Conservation (phyloP, 1,139 yeast genomes). For the Magnusiomyces tetraspermus region DNA sequence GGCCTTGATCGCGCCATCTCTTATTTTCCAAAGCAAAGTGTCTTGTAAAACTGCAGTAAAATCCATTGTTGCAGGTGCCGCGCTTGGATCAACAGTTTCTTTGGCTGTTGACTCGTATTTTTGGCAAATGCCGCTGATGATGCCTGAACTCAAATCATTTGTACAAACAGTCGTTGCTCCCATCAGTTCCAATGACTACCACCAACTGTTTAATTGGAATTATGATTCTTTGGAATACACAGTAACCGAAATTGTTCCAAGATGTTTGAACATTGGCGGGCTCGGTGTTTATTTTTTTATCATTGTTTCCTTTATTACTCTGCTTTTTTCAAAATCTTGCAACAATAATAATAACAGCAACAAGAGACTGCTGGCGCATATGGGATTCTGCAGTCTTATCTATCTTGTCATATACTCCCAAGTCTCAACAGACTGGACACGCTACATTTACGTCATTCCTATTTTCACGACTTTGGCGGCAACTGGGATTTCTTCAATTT, state of each 20-base stretch:
- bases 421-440: constrained; percentile 93
- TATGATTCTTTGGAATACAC: constrained; percentile 42
- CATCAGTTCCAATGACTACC: constrained; percentile 69
- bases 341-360: not conserved
- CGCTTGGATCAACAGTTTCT: constrained; percentile 45
- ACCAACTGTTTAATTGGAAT: constrained; percentile 61
- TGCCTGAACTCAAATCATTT: constrained; percentile 73
- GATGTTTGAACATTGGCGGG: constrained; percentile 40
- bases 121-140: constrained; percentile 44
- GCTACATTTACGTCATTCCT: constrained; percentile 68
- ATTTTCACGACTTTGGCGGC: constrained; percentile 58
- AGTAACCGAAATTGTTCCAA: constrained; percentile 40
- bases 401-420: constrained; percentile 58
- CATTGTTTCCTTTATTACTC: constrained; percentile 33
- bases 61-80: constrained; percentile 44
- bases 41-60: constrained; percentile 34
- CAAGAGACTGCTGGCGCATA: constrained; percentile 17
- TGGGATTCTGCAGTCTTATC: constrained; percentile 41
- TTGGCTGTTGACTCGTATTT: constrained; percentile 59
- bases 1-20: constrained; percentile 36
- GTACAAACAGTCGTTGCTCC: constrained; percentile 66
- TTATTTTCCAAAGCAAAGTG: constrained; percentile 34
- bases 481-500: constrained; percentile 41
- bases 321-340: not conserved
- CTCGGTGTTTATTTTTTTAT: constrained; percentile 48